Percentiles rank a stretch among this genome's conserved stretches.
phyloP scores from a whole-genome alignment of 2,329 filamentous ascomycete genomes.

The Penicillium digitatum region DNA sequence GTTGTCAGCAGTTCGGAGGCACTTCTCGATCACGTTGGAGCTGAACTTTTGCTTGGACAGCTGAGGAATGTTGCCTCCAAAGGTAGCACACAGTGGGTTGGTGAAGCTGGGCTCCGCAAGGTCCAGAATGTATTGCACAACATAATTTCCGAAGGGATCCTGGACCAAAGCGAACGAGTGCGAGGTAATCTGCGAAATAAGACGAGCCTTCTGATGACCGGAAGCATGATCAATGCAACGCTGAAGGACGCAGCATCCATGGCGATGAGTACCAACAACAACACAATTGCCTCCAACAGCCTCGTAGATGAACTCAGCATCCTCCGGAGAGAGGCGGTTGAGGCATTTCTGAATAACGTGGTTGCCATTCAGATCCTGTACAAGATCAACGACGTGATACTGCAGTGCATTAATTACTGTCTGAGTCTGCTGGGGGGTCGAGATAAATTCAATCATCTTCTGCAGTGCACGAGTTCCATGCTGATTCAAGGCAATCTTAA shows the following conservation, averaged over 20 bases:
- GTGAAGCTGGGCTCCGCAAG: slow-evolving; percentile 84
- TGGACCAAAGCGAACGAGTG: slow-evolving; percentile 88
- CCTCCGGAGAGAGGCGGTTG: slow-evolving; percentile 78
- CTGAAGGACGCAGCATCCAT: slow-evolving; percentile 96
- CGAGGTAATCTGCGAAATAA: slow-evolving; percentile 81
- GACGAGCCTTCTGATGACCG: slow-evolving; percentile 78
- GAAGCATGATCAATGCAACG: slow-evolving; percentile 97
- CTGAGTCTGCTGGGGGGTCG: slow-evolving; percentile 75
- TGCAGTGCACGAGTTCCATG: slow-evolving; percentile 94
- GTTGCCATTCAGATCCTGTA: slow-evolving; percentile 96
- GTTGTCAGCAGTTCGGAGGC: slow-evolving; percentile 74
- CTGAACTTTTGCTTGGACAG: slow-evolving; percentile 96
- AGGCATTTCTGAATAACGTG: slow-evolving; percentile 99
- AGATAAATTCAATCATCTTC: slow-evolving; percentile 99
- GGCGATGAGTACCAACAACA: slow-evolving; percentile 90
- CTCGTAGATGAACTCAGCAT: slow-evolving; percentile 95
- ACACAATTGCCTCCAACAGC: slow-evolving; percentile 84
- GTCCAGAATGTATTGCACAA: slow-evolving; percentile 97
- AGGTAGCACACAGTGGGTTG: slow-evolving; percentile 77
- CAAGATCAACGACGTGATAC: slow-evolving; percentile 82
- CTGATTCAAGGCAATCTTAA: slow-evolving; percentile 91
- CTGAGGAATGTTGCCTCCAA: slow-evolving; percentile 67
- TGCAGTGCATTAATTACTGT: slow-evolving; percentile 83
- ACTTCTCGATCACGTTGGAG: slow-evolving; percentile 98
- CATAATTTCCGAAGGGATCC: slow-evolving; percentile 97